These are phyloP conservation scores for Aristolochia contorta DNA, from an alignment of 164 flowering plant genomes.

Conservation along the genomic window DNA sequence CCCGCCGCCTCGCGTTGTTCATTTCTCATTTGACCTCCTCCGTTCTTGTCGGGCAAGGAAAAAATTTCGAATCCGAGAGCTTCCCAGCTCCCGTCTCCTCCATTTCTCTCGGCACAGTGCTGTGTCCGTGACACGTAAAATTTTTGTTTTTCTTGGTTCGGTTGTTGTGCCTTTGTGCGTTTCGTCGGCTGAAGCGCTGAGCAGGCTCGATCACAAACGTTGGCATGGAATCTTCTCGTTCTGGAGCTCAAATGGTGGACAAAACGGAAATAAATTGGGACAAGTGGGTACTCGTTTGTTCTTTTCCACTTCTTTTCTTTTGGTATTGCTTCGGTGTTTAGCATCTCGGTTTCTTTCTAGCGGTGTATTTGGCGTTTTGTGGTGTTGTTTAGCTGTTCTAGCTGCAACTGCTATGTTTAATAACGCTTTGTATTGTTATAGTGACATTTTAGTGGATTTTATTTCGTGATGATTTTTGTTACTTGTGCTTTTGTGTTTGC, in stretches of 20 bases:
- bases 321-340: background rate
- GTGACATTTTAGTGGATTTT: background rate
- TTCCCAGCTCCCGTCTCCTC: no score
- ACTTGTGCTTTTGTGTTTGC: background rate
- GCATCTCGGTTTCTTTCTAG: background rate
- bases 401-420: background rate
- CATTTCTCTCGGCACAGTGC: no score
- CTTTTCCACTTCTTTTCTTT: background rate
- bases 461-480: background rate
- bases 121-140: no score
- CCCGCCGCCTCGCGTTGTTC: no score
- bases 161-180: background rate
- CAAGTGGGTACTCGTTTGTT: conserved; percentile 27
- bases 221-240: conserved; percentile 34
- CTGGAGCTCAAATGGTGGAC: conserved; percentile 35
- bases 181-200: background rate
- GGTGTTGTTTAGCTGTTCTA: background rate
- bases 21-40: no score
- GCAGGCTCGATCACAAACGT: background rate
- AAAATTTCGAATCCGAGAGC: no score
- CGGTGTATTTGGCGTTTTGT: background rate
- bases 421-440: background rate
- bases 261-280: conserved; percentile 87
- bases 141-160: no score
- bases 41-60: no score